Evolutionary conservation across 768 basidiomycete genomes (phyloP), one percentile per base, ranked within the genome.

Genomic region (Harrya chromipes): DNA sequence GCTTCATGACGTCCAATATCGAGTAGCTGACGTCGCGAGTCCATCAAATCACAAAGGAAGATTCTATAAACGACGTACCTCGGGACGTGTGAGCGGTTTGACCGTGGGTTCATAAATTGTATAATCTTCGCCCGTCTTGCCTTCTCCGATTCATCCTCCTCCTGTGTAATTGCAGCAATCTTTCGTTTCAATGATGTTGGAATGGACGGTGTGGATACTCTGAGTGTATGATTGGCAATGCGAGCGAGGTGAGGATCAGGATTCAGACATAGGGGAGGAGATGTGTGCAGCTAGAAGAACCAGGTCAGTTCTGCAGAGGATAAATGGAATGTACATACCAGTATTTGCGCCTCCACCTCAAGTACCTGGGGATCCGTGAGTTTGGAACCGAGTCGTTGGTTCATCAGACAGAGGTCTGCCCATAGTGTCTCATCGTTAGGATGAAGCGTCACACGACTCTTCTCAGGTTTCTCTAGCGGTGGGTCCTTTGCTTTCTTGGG

Each of bases 121-220:
- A 87, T 78, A 47, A 93, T 80, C 74, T 89, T 88, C 19, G 77
- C 72, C 43, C 84, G 78, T 40, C 85, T 80, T 24, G 80, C 82
- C 64, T 81, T 87, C 57, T 89, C 85, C 4, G 79, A 77, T 53
- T 89, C 88, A 47, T 89, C 85, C 49, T 87, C 85, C 56, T 88
- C 88, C 7, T 81, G 80, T 35, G 87, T 85, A 59, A 83, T 69
- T 4, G 76, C 80, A 6, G 79, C 74, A 33, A 84, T 84, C 64
- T 91, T 92, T 17, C 89, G 79, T 54, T 91, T 92, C 52, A 90
- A 70, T 1, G 90, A 84, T 16, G 76, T 70, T 2, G 88, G 87
- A 14, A 82, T 76, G n/a, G 82, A 77, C 0, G 88, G 86, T 0
- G 83, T 82, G 1, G 90, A 85, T 0, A 85, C 83, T 47, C 87